phyloP scores from a whole-genome alignment of 2,329 filamentous ascomycete species.

The Beauveria medogensis region DNA sequence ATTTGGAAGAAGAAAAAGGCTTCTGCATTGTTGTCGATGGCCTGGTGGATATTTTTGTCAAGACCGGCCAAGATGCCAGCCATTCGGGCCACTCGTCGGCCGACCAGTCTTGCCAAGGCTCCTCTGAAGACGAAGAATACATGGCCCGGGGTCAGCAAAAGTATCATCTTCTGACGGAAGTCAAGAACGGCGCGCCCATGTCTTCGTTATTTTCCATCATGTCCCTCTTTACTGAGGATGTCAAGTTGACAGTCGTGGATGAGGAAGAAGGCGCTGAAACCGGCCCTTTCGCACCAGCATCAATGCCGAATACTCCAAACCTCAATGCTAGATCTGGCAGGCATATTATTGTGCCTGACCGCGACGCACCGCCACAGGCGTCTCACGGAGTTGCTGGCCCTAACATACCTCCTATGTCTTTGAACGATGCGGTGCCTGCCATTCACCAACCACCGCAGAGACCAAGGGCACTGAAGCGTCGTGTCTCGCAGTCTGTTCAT shows the following conservation, averaged over 20 bases:
- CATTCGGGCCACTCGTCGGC: conserved; percentile 18
- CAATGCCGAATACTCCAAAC: conserved; percentile 33
- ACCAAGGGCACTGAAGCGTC: conserved; percentile 34
- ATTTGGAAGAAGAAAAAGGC: conserved; percentile 94
- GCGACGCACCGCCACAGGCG: background rate
- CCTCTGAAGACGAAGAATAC: conserved; percentile 62
- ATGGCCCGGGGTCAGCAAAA: conserved; percentile 62
- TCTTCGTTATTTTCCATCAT: conserved; percentile 96
- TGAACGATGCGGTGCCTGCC: conserved; percentile 43
- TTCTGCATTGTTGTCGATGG: conserved; percentile 98
- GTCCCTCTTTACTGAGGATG: conserved; percentile 91
- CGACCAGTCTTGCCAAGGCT: conserved; percentile 23
- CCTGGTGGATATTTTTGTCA: conserved; percentile 95
- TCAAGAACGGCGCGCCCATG: conserved; percentile 97
- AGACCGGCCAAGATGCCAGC: conserved; percentile 58
- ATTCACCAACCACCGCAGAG: conserved; percentile 21
- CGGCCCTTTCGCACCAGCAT: conserved; percentile 24
- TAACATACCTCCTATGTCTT: conserved; percentile 64
- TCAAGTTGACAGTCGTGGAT: conserved; percentile 69
- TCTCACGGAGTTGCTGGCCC: conserved; percentile 22
- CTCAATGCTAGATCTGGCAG: conserved; percentile 21
- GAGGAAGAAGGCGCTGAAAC: conserved; percentile 33
- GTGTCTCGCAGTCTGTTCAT: conserved; percentile 68
- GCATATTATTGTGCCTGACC: conserved; percentile 1
- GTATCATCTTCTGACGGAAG: conserved; percentile 92